Conservation (phyloP, 2,329 filamentous ascomycete species). For the Reticulascus tulasneorum region DNA sequence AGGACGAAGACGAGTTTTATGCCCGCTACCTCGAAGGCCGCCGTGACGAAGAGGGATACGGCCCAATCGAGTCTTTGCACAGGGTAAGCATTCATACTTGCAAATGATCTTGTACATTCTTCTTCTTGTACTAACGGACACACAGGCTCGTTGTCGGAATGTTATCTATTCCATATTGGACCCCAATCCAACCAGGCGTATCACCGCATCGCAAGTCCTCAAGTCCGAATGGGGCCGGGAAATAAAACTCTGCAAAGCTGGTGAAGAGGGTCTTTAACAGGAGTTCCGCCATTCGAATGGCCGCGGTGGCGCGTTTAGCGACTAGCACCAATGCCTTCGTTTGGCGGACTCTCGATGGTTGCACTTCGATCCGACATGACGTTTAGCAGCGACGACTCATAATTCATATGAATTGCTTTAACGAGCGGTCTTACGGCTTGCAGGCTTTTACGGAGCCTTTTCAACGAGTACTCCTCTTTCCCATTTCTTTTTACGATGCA, state of each 20-base stretch:
- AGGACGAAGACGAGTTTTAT: conserved; percentile 97
- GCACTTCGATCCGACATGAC: too few species aligned
- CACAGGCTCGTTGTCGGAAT: conserved; percentile 89
- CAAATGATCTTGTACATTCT: neutral
- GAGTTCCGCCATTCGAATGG: too few species aligned
- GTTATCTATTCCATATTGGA: conserved; percentile 99
- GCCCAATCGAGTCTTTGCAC: conserved; percentile 91
- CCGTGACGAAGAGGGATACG: conserved; percentile 91
- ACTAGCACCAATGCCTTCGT: too few species aligned
- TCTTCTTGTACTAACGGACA: conserved; percentile 1
- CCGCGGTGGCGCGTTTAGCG: too few species aligned
- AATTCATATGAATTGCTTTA: too few species aligned
- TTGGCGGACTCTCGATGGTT: too few species aligned
- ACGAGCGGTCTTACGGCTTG: too few species aligned
- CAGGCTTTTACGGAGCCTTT: too few species aligned
- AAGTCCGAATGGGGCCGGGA: conserved; percentile 99
- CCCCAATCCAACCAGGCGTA: conserved; percentile 85
- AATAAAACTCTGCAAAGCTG: conserved; percentile 94
- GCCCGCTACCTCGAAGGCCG: conserved; percentile 89
- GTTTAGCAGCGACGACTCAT: too few species aligned
- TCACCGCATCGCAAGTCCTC: conserved; percentile 92
- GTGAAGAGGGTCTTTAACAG: conserved; percentile 82
- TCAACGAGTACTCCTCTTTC: too few species aligned
- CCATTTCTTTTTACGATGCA: too few species aligned
- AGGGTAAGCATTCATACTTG: conserved; percentile 60